Conservation (phyloP, 2,329 filamentous ascomycete genomes). For the Byssochlamys sp. region DNA sequence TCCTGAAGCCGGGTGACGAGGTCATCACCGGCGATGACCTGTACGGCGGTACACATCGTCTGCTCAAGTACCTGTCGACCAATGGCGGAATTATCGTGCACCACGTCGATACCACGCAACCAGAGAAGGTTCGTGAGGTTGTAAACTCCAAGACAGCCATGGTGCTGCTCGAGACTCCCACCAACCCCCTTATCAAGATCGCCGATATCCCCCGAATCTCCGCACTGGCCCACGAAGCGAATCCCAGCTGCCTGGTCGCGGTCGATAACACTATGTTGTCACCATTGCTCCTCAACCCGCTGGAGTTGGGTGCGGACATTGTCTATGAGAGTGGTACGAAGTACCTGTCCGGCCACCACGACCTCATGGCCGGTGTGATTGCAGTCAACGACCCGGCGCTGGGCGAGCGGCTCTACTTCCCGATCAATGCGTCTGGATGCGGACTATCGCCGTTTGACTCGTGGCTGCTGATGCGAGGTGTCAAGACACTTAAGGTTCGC, state of each 20-base stretch:
- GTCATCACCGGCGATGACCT: conserved; percentile 94
- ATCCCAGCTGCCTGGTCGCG: conserved; percentile 69
- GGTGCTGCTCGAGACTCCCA: conserved; percentile 91
- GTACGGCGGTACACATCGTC: conserved; percentile 87
- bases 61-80: conserved; percentile 81
- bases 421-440: conserved; percentile 92
- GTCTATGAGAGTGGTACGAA: conserved; percentile 97
- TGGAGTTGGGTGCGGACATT: conserved; percentile 88
- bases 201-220: conserved; percentile 81
- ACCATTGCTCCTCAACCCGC: conserved; percentile 82
- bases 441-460: conserved; percentile 91
- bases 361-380: conserved; percentile 96
- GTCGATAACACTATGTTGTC: conserved; percentile 99
- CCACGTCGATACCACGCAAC: conserved; percentile 85
- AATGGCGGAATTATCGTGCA: conserved; percentile 88
- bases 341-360: conserved; percentile 94
- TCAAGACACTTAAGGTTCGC: conserved; percentile 92
- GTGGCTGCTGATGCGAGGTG: conserved; percentile 85
- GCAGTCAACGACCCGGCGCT: conserved; percentile 74
- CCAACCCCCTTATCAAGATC: conserved; percentile 96
- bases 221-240: conserved; percentile 63
- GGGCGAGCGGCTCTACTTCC: conserved; percentile 87
- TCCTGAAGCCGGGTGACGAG: conserved; percentile 86
- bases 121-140: conserved; percentile 58
- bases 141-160: conserved; percentile 77